Conservation (phyloP, 345 rosid genomes). For the Litchi chinensis region DNA sequence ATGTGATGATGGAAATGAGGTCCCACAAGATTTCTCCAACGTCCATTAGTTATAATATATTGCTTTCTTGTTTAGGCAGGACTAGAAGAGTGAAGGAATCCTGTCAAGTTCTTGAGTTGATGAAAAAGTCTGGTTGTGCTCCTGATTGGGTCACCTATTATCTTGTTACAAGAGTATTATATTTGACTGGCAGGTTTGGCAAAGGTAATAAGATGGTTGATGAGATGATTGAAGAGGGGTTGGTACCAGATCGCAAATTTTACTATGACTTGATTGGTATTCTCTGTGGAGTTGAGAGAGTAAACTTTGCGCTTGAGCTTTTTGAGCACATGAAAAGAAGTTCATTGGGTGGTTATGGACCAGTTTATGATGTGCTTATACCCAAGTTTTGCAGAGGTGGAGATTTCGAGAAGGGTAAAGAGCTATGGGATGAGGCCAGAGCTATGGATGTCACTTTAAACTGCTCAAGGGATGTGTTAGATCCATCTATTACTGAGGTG, state of each 20-base stretch:
- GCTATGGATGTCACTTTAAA: conserved; percentile 41
- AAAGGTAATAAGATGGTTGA: conserved; percentile 75
- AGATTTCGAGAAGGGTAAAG: conserved; percentile 68
- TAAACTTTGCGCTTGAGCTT: conserved; percentile 64
- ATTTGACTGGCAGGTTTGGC: conserved; percentile 80
- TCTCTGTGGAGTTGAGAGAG: conserved; percentile 78
- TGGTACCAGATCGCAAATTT: conserved; percentile 62
- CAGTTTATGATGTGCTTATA: conserved; percentile 70
- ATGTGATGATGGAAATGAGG: conserved; percentile 89
- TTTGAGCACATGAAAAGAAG: conserved; percentile 73
- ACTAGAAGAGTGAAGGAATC: conserved; percentile 81
- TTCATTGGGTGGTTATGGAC: conserved; percentile 62
- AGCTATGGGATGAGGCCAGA: conserved; percentile 77
- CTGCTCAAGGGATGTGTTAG: conserved; percentile 52
- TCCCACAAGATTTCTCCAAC: conserved; percentile 57
- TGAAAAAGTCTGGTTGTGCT: conserved; percentile 64
- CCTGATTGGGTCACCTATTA: conserved; percentile 77
- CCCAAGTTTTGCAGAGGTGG: conserved; percentile 82
- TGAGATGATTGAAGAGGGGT: conserved; percentile 67
- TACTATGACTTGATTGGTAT: conserved; percentile 74
- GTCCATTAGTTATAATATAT: conserved; percentile 64
- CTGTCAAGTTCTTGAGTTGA: conserved; percentile 58
- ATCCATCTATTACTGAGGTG: conserved; percentile 61
- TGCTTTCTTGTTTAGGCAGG: conserved; percentile 79
- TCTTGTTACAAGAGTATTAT: conserved; percentile 72